Evolutionary conservation across 192 early-diverging fungal species (phyloP), one percentile per base, ranked within the genome.

Genomic region (Rhizophagus sp.): DNA sequence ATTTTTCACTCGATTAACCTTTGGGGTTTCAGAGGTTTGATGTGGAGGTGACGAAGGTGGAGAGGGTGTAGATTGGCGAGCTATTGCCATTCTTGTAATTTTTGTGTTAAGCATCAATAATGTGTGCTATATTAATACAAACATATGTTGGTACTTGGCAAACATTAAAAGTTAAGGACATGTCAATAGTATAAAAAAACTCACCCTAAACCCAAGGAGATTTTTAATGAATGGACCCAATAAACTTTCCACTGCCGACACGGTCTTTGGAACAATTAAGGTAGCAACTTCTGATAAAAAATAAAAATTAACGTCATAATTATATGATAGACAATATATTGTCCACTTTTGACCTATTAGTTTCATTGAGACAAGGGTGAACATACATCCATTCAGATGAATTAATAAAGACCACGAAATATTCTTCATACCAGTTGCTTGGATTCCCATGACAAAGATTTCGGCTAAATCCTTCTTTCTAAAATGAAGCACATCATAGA

Each of bases 401-500:
- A 73, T 24, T 73, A 73, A 13, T 33, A 49, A 52, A 50, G 52
- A 49, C 15, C 12, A 63, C 15, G 74, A 61, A 62, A 63, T 2
- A 75, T 75, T 34, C 41, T 76, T 63, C 62, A 64, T 62, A 76
- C 73, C 49, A 33, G 25, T 57, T 17, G 10, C 33, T 63, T 76
- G 61, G 7, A 76, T 63, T 76, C 74, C 62, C 1, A 76, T 64
- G 8, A 30, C 22, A 76, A 64, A 76, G 15, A 76, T 76, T 25
- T 49, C 30, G 4, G 52, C n/a, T 22, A 63, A 39, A 64, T 76
- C 62, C n/a, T 76, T n/a, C 9, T 76, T 76, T 44, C 19, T 63
- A 36, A 75, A 76, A 63, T 76, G 36, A 63, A 76, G 62, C 34
- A 11, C n/a, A 76, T 76, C 62, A 76, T 57, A 15, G 22, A 76